phyloP scores from a whole-genome alignment of 129 eudicot species.

The Flaveria linearis region DNA sequence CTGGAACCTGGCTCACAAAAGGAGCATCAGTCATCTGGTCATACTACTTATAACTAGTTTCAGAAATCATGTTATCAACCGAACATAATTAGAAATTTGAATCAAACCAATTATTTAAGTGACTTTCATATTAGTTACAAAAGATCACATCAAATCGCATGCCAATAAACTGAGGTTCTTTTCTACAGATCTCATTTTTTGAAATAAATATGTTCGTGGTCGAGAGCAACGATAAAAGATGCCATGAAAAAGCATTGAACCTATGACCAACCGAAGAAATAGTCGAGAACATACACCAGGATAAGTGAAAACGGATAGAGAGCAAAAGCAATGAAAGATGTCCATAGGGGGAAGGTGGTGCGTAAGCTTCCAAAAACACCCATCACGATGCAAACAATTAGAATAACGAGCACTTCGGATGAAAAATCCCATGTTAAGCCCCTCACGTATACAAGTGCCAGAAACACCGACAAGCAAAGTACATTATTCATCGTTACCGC shows the following conservation, averaged over 20 bases:
- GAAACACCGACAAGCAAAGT: conserved; percentile 76
- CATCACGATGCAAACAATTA: conserved; percentile 82
- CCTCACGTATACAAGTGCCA: conserved; percentile 73
- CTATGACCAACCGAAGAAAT: conserved; percentile 84
- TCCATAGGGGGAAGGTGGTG: conserved; percentile 91
- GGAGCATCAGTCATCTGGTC: too few species aligned
- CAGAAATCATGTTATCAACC: background rate
- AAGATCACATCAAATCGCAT: conserved; percentile 21
- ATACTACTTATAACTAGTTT: too few species aligned
- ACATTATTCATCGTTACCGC: conserved; percentile 87
- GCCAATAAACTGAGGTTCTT: conserved; percentile 16
- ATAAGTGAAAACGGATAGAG: conserved; percentile 77
- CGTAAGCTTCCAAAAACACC: conserved; percentile 78
- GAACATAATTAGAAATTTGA: background rate
- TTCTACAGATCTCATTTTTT: conserved; percentile 26
- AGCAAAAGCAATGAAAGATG: conserved; percentile 65
- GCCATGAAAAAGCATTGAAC: background rate
- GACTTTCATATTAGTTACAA: background rate
- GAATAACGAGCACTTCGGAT: conserved; percentile 75
- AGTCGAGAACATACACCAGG: conserved; percentile 85
- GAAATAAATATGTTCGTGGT: conserved; percentile 16
- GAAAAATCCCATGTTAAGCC: conserved; percentile 92
- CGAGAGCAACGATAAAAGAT: background rate
- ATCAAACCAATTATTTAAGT: conserved; percentile 12
- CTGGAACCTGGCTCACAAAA: too few species aligned